Evolutionary conservation across 2,329 filamentous ascomycete genomes (phyloP).

Genomic region (Ceratocystis cacaofunesta): DNA sequence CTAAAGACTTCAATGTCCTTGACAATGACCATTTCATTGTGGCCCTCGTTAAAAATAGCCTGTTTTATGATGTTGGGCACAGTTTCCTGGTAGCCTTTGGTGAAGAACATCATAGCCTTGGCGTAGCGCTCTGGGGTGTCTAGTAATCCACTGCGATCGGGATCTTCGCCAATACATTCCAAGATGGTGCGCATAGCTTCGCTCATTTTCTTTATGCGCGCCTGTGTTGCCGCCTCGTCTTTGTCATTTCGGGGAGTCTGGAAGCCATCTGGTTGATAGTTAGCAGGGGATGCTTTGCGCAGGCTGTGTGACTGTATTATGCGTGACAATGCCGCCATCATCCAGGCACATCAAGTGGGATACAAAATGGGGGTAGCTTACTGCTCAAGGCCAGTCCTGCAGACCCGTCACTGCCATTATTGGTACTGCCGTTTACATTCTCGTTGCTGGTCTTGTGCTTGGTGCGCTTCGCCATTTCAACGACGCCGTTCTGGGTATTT

Average conservation of each 20-base stretch:
- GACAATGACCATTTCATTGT: constrained; percentile 94
- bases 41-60: constrained; percentile 89
- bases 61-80: constrained; percentile 80
- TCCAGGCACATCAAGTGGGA: background rate
- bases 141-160: constrained; percentile 47
- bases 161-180: constrained; percentile 55
- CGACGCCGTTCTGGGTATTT: background rate
- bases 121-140: constrained; percentile 74
- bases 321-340: background rate
- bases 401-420: background rate
- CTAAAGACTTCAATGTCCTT: constrained; percentile 95
- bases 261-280: constrained; percentile 3
- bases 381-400: background rate
- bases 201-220: constrained; percentile 42
- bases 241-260: constrained; percentile 13
- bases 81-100: constrained; percentile 93
- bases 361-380: background rate
- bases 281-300: background rate
- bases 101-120: constrained; percentile 90
- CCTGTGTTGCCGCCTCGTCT: constrained; percentile 16
- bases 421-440: constrained; percentile 2
- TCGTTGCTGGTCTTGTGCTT: constrained; percentile 9
- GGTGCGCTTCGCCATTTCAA: constrained; percentile 9
- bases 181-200: constrained; percentile 51
- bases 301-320: background rate